Conservation (phyloP, 345 rosid species). For the Triadica sebifera region DNA sequence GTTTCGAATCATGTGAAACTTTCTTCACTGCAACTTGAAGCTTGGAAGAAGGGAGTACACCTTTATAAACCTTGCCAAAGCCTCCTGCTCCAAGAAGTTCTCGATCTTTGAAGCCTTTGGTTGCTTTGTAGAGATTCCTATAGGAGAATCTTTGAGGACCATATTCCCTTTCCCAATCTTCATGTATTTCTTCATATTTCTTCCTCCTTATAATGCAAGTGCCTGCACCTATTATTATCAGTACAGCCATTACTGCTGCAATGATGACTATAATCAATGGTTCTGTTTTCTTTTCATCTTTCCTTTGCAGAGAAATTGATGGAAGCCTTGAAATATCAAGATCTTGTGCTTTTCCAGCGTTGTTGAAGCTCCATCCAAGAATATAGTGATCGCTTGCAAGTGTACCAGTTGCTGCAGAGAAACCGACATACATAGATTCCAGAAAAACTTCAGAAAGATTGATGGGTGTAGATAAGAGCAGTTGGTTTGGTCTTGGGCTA, state of each 20-base stretch:
- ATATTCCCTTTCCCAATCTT: too few species aligned
- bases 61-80: neutral
- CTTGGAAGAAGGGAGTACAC: neutral
- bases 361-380: constrained; percentile 27
- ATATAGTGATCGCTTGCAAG: constrained; percentile 17
- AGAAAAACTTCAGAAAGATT: neutral
- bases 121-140: too few species aligned
- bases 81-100: neutral
- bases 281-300: neutral
- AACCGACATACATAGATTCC: constrained; percentile 24
- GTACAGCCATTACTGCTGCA: too few species aligned
- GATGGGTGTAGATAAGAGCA: constrained; percentile 6
- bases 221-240: too few species aligned
- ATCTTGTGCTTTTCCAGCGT: constrained; percentile 8
- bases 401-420: constrained; percentile 22
- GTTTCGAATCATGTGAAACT: neutral
- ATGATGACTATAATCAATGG: too few species aligned
- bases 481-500: constrained; percentile 6
- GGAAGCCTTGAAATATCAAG: constrained; percentile 20
- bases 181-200: too few species aligned
- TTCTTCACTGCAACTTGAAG: neutral
- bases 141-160: too few species aligned
- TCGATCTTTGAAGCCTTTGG: neutral
- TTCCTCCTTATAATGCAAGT: too few species aligned
- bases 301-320: neutral